Evolutionary conservation across 257 asterid species (phyloP).

Genomic region (Solanum clarkiae): DNA sequence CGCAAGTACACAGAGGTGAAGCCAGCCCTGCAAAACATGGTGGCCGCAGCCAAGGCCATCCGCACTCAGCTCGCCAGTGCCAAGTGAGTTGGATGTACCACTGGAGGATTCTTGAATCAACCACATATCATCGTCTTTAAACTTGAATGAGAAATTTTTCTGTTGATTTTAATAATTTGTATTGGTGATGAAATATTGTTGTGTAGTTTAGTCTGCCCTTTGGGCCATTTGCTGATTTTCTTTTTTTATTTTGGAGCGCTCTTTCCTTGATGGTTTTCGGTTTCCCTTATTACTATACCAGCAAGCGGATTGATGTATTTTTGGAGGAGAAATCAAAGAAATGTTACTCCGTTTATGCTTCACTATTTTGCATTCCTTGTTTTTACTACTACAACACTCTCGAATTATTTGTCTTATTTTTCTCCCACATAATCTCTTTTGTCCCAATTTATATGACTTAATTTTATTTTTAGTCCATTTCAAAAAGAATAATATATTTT

Average conservation of each 20-base stretch:
- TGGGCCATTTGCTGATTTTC: neutral
- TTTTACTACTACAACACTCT: neutral
- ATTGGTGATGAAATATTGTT: neutral
- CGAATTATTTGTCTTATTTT: neutral
- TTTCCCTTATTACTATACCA: neutral
- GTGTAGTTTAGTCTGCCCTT: neutral
- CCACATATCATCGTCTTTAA: neutral
- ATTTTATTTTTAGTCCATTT: too few species aligned
- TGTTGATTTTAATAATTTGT: neutral
- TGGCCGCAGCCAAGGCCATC: constrained; percentile 73
- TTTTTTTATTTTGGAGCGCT: neutral
- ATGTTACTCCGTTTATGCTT: neutral
- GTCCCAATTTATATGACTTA: too few species aligned
- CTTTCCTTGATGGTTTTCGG: neutral
- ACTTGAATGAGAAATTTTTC: neutral
- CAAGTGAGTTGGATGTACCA: neutral
- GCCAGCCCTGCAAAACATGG: constrained; percentile 84
- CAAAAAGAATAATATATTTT: too few species aligned
- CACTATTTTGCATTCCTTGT: neutral
- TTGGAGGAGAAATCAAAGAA: neutral
- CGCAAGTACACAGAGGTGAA: constrained; percentile 83
- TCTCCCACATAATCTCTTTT: accelerated
- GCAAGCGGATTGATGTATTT: neutral
- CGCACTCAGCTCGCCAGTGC: constrained; percentile 23
- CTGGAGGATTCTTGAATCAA: neutral